These are phyloP conservation scores for Furcasterigmium sp. DNA, from an alignment of 2,329 filamentous ascomycete genomes.

Conservation along the genomic window DNA sequence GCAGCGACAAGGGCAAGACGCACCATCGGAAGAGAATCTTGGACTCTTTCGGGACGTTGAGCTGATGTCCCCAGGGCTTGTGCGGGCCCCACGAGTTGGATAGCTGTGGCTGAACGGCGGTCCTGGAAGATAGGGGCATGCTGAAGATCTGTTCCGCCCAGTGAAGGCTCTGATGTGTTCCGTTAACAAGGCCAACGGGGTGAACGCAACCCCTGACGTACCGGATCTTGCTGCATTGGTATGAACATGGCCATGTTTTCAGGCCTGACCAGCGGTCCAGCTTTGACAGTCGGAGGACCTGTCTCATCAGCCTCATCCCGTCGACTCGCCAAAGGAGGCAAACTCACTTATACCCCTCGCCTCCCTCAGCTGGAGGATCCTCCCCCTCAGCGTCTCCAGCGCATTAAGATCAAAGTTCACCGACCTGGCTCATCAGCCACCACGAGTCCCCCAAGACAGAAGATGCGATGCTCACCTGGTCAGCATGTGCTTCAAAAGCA, in stretches of 20 bases:
- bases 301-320: background rate
- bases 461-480: constrained; percentile 48
- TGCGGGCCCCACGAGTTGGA: constrained; percentile 43
- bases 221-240: constrained; percentile 16
- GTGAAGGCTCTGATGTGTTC: constrained; percentile 37
- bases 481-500: constrained; percentile 43
- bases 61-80: constrained; percentile 33
- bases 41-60: constrained; percentile 40
- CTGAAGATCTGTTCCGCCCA: constrained; percentile 60
- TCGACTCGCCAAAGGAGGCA: background rate
- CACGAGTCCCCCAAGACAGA: too few species aligned
- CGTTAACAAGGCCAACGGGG: background rate
- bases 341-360: constrained; percentile 47
- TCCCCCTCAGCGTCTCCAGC: constrained; percentile 42
- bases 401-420: constrained; percentile 51
- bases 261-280: constrained; percentile 26
- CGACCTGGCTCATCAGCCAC: constrained; percentile 35
- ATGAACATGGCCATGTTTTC: constrained; percentile 19
- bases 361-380: constrained; percentile 46
- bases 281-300: constrained; percentile 29
- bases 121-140: constrained; percentile 44
- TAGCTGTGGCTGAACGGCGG: constrained; percentile 35
- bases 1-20: constrained; percentile 9
- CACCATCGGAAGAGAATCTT: constrained; percentile 52
- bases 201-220: constrained; percentile 1